Percentiles rank a stretch among this genome's conserved stretches.
Evolutionary conservation across 1,139 yeast genomes (phyloP).

Genomic region (Yamadazyma jaroonii): DNA sequence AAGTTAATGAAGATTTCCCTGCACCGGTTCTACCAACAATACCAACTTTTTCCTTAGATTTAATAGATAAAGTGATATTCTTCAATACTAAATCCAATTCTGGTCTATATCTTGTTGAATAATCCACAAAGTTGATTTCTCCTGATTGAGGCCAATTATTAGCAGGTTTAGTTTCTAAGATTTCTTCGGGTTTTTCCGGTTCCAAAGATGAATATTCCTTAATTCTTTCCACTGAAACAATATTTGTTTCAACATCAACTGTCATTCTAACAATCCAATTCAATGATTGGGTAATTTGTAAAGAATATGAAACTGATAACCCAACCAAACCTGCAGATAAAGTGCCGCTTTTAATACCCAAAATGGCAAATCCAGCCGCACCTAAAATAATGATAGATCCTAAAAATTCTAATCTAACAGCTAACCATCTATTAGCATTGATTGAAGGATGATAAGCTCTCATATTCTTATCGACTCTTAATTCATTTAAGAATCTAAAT

Average conservation of each 20-base stretch:
- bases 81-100: conserved; percentile 80
- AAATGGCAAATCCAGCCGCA: conserved; percentile 78
- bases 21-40: conserved; percentile 98
- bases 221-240: conserved; percentile 94
- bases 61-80: conserved; percentile 62
- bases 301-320: conserved; percentile 86
- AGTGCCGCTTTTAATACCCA: conserved; percentile 62
- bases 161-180: conserved; percentile 69
- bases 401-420: conserved; percentile 84
- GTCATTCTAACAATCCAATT: conserved; percentile 99
- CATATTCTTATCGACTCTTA: conserved; percentile 81
- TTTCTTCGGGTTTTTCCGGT: conserved; percentile 79
- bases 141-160: conserved; percentile 79
- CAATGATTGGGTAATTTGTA: conserved; percentile 87
- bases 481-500: conserved; percentile 70
- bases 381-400: conserved; percentile 86
- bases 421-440: conserved; percentile 95
- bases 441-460: conserved; percentile 92
- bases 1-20: conserved; percentile 88
- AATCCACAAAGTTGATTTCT: conserved; percentile 64
- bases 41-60: conserved; percentile 84
- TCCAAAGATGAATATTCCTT: conserved; percentile 75
- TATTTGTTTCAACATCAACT: conserved; percentile 94
- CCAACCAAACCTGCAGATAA: conserved; percentile 91
- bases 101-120: conserved; percentile 82